A percentile compares a stretch with the other conserved stretches of the same genome.
Conservation (phyloP, 1,284 basidiomycete species). For the Spongispora temasekensis region DNA sequence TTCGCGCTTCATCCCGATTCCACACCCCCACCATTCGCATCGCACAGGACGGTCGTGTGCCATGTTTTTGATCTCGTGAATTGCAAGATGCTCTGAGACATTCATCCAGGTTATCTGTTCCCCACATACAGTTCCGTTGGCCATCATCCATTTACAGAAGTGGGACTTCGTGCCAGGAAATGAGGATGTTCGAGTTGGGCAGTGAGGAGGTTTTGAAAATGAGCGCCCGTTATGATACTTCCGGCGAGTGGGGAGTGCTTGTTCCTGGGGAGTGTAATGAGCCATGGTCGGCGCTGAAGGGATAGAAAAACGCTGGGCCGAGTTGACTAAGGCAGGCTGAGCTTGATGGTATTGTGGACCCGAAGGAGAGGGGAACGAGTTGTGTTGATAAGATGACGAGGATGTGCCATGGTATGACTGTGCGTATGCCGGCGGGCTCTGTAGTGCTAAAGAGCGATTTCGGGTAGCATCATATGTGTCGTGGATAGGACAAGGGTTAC, state of each 20-base stretch:
- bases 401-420: background rate
- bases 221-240: background rate
- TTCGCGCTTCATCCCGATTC: conserved; percentile 22
- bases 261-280: background rate
- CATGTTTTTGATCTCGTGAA: conserved; percentile 11
- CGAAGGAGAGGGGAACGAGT: background rate
- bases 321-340: background rate
- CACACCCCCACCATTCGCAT: conserved; percentile 23
- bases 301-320: too few relatives aligned
- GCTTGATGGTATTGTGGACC: background rate
- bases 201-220: background rate
- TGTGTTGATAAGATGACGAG: background rate
- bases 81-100: conserved; percentile 14
- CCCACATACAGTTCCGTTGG: conserved; percentile 7
- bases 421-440: accelerated
- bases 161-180: background rate
- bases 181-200: background rate
- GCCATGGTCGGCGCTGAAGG: background rate
- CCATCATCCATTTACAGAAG: conserved; percentile 11
- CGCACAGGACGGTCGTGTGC: accelerated
- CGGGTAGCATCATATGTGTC: background rate
- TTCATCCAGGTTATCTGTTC: background rate
- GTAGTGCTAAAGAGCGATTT: too few relatives aligned
- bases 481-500: background rate
- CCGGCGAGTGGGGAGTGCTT: background rate